Conservation (phyloP, 2,329 filamentous ascomycete genomes). For the Hortaea sp. region DNA sequence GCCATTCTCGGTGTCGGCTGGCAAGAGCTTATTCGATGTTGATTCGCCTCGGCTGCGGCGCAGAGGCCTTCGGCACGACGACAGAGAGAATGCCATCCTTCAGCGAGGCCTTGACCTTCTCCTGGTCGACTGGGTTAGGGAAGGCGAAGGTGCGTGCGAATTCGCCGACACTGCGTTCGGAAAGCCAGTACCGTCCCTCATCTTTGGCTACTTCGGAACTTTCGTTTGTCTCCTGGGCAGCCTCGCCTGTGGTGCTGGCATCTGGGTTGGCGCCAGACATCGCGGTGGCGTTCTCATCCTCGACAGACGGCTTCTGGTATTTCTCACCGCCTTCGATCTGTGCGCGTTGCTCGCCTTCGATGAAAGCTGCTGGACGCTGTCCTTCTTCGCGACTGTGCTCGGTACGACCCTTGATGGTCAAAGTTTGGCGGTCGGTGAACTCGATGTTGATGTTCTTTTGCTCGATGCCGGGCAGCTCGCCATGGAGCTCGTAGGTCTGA, state of each 20-base stretch:
- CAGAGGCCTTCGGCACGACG: slow-evolving; percentile 46
- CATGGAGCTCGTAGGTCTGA: slow-evolving; percentile 63
- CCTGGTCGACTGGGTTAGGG: slow-evolving; percentile 48
- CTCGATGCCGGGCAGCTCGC: slow-evolving; percentile 66
- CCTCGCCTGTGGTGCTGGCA: slow-evolving; percentile 4
- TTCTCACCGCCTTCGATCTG: slow-evolving; percentile 17
- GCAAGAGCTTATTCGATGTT: slow-evolving; percentile 39
- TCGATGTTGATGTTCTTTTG: slow-evolving; percentile 68
- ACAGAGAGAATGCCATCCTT: slow-evolving; percentile 52
- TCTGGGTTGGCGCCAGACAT: slow-evolving; percentile 6
- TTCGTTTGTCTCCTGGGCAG: slow-evolving; percentile 8
- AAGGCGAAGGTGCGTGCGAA: slow-evolving; percentile 52
- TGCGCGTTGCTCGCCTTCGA: slow-evolving; percentile 31
- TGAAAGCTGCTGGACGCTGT: slow-evolving; percentile 38
- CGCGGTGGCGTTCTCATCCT: slow-evolving; percentile 43
- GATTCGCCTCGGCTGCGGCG: slow-evolving; percentile 42
- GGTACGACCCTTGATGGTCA: slow-evolving; percentile 59
- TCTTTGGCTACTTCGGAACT: slow-evolving; percentile 28
- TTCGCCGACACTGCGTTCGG: slow-evolving; percentile 48
- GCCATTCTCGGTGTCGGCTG: background rate
- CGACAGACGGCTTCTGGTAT: slow-evolving; percentile 52
- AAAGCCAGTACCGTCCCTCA: slow-evolving; percentile 56
- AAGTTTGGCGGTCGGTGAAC: slow-evolving; percentile 65
- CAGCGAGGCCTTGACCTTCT: slow-evolving; percentile 50
- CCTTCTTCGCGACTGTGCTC: slow-evolving; percentile 54